Evolutionary conservation across 176 grass and related monocot genomes (phyloP).

Genomic region (Guadua angustifolia): DNA sequence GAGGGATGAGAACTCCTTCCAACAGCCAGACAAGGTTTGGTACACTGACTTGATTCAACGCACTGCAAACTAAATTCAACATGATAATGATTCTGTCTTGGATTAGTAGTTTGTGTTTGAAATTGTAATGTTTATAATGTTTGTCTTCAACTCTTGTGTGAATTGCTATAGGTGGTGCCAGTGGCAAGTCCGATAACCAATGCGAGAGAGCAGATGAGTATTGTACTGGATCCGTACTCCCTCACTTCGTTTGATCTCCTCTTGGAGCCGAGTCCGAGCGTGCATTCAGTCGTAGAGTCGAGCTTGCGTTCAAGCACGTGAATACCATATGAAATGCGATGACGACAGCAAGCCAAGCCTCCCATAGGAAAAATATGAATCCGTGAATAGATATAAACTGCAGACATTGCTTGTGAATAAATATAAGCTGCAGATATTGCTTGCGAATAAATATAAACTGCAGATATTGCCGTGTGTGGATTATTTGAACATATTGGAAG

Average conservation of each 20-base stretch:
- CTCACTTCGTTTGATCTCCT: constrained; percentile 84
- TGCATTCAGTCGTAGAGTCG: neutral
- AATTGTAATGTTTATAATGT: neutral
- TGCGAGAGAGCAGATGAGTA: constrained; percentile 58
- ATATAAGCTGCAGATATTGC: neutral
- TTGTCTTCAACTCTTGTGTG: constrained; percentile 38
- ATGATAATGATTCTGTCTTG: constrained; percentile 18
- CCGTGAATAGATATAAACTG: neutral
- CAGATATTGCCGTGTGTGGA: neutral
- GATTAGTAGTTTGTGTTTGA: neutral
- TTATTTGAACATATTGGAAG: neutral
- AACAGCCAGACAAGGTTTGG: constrained; percentile 81
- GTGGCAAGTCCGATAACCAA: constrained; percentile 58
- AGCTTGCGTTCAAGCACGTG: constrained; percentile 37
- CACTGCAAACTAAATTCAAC: neutral
- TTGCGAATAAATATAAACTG: neutral
- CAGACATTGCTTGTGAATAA: neutral
- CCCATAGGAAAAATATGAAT: neutral
- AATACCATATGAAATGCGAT: neutral
- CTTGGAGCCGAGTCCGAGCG: constrained; percentile 10
- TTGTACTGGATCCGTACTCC: constrained; percentile 61
- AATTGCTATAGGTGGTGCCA: constrained; percentile 67
- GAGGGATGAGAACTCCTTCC: constrained; percentile 91
- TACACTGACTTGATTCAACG: constrained; percentile 4
- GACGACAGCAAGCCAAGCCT: neutral